These are phyloP conservation scores for Leccinum pachyderme DNA, from an alignment of 1,284 basidiomycete genomes.

Conservation along the genomic window DNA sequence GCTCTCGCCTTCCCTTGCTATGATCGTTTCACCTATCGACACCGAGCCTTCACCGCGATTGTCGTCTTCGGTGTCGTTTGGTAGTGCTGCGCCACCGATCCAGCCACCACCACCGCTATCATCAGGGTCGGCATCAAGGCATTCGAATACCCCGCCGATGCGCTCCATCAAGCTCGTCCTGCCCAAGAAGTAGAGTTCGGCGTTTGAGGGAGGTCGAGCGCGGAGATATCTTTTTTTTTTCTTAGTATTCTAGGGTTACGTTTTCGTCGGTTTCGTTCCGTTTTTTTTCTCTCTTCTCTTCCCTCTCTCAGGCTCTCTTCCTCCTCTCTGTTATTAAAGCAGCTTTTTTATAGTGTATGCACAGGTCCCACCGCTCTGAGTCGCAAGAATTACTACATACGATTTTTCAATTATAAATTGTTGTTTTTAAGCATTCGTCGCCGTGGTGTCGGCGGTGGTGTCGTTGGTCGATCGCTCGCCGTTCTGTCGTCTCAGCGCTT, in stretches of 20 bases:
- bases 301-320: neutral
- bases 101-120: constrained; percentile 6
- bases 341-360: neutral
- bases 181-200: constrained; percentile 29
- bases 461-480: neutral
- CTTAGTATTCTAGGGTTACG: neutral
- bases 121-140: constrained; percentile 9
- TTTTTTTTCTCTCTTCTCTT: neutral
- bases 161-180: constrained; percentile 34
- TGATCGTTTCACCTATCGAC: constrained; percentile 42
- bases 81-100: constrained; percentile 10
- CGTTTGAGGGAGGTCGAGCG: neutral
- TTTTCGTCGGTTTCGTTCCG: constrained; percentile 3
- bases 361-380: neutral
- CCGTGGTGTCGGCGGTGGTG: too few species aligned
- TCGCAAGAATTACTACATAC: neutral
- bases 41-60: constrained; percentile 33
- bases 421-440: neutral
- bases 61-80: constrained; percentile 26
- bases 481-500: neutral
- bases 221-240: constrained; percentile 3
- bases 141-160: constrained; percentile 30
- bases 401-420: neutral
- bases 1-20: constrained; percentile 42
- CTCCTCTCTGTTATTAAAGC: neutral